phyloP scores from a whole-genome alignment of 768 basidiomycete genomes.

The Suillus sp. region DNA sequence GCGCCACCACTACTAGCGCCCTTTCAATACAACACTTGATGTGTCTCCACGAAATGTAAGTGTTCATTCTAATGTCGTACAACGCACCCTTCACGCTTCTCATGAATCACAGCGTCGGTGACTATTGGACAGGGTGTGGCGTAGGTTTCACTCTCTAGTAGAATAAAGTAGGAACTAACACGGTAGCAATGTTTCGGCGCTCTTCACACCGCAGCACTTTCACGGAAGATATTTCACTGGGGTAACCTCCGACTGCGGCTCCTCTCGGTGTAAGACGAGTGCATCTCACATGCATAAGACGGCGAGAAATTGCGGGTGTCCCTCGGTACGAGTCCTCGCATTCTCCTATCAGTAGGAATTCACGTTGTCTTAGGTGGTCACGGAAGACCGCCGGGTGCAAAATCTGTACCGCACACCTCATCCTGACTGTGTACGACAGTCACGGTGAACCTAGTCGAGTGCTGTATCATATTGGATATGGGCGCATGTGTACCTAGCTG shows the following conservation, averaged over 20 bases:
- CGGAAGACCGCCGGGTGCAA: constrained; percentile 39
- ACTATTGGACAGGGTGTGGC: constrained; percentile 40
- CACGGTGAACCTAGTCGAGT: constrained; percentile 14
- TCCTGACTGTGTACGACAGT: constrained; percentile 34
- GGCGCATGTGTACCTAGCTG: constrained; percentile 3
- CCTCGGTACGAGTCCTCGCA: constrained; percentile 23
- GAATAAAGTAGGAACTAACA: not conserved
- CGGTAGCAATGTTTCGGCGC: not conserved
- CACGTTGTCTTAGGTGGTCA: constrained; percentile 29
- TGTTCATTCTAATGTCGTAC: not conserved
- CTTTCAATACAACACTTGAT: constrained; percentile 11
- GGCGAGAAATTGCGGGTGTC: constrained; percentile 36
- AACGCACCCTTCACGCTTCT: constrained; percentile 10
- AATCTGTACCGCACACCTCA: constrained; percentile 38
- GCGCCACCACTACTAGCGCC: constrained; percentile 1
- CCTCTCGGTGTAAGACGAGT: constrained; percentile 36
- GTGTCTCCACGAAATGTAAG: constrained; percentile 42
- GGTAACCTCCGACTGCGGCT: constrained; percentile 33
- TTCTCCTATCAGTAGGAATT: constrained; percentile 21
- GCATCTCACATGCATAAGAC: constrained; percentile 37
- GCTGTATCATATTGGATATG: constrained; percentile 9
- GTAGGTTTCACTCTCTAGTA: constrained; percentile 22
- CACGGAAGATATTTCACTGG: constrained; percentile 42
- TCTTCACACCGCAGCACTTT: constrained; percentile 33
- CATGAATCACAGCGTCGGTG: constrained; percentile 32